Percentiles rank a stretch among this genome's conserved stretches.
phyloP scores from a whole-genome alignment of 2,329 filamentous ascomycete genomes.

The Stagonosporopsis rhizophila region DNA sequence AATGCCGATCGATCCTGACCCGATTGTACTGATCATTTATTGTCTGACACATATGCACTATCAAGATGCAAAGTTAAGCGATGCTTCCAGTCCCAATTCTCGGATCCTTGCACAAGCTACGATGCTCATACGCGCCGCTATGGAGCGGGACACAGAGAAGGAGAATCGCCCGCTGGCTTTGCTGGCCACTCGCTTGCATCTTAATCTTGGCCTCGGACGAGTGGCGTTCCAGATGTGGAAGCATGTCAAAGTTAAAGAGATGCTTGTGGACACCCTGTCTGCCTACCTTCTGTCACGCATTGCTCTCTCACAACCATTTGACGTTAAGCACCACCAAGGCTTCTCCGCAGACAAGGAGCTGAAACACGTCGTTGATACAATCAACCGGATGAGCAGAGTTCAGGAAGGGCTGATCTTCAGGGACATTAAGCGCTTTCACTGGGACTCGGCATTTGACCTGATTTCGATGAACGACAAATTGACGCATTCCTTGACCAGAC shows the following conservation, averaged over 20 bases:
- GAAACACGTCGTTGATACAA: slow-evolving; percentile 34
- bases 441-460: slow-evolving; percentile 39
- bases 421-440: slow-evolving; percentile 37
- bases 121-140: slow-evolving; percentile 34
- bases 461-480: slow-evolving; percentile 35
- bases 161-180: slow-evolving; percentile 37
- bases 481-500: slow-evolving; percentile 40
- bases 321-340: slow-evolving; percentile 32
- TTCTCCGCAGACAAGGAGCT: slow-evolving; percentile 43
- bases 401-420: slow-evolving; percentile 34
- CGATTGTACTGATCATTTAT: slow-evolving; percentile 32
- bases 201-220: slow-evolving; percentile 40
- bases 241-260: slow-evolving; percentile 42
- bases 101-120: slow-evolving; percentile 39
- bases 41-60: slow-evolving; percentile 33
- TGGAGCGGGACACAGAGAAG: slow-evolving; percentile 33
- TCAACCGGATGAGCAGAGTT: slow-evolving; percentile 40
- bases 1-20: slow-evolving; percentile 22
- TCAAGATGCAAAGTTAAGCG: slow-evolving; percentile 1
- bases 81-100: slow-evolving; percentile 17
- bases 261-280: slow-evolving; percentile 44
- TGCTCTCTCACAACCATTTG: slow-evolving; percentile 44
- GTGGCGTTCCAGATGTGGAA: slow-evolving; percentile 40
- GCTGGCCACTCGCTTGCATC: slow-evolving; percentile 43
- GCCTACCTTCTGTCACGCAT: slow-evolving; percentile 42